Conservation (phyloP, 2,329 filamentous ascomycete genomes). For the Amauroascus verrucosus region DNA sequence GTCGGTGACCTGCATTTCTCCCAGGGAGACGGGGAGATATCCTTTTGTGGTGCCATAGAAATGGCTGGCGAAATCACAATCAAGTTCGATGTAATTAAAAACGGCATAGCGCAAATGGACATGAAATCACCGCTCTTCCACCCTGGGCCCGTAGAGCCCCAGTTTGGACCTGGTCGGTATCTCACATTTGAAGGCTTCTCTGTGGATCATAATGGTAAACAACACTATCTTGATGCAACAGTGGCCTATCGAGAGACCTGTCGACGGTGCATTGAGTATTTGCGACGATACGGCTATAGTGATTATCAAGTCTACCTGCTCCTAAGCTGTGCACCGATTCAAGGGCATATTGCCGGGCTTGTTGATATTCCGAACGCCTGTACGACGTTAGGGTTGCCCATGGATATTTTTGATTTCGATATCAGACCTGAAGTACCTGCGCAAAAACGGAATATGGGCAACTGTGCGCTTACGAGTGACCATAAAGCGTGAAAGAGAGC, state of each 20-base stretch:
- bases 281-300: slow-evolving; percentile 58
- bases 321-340: slow-evolving; percentile 73
- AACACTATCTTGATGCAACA: slow-evolving; percentile 78
- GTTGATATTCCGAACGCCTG: slow-evolving; percentile 88
- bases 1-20: slow-evolving; percentile 84
- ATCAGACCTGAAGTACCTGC: slow-evolving; percentile 58
- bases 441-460: slow-evolving; percentile 57
- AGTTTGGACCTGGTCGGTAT: slow-evolving; percentile 71
- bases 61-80: slow-evolving; percentile 89
- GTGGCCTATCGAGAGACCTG: slow-evolving; percentile 78
- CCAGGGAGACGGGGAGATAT: slow-evolving; percentile 84
- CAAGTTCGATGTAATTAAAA: slow-evolving; percentile 80
- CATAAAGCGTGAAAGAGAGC: not conserved
- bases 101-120: slow-evolving; percentile 60
- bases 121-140: slow-evolving; percentile 79
- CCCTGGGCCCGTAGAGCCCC: slow-evolving; percentile 76
- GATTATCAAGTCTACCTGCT: slow-evolving; percentile 79
- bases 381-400: slow-evolving; percentile 75
- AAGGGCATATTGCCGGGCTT: slow-evolving; percentile 79
- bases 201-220: slow-evolving; percentile 78
- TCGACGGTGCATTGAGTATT: slow-evolving; percentile 67
- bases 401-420: slow-evolving; percentile 94
- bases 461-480: slow-evolving; percentile 52
- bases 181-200: slow-evolving; percentile 85
- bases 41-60: slow-evolving; percentile 81